Evolutionary conservation across 441 rosid species (phyloP).

Genomic region (Lepidium campestre): DNA sequence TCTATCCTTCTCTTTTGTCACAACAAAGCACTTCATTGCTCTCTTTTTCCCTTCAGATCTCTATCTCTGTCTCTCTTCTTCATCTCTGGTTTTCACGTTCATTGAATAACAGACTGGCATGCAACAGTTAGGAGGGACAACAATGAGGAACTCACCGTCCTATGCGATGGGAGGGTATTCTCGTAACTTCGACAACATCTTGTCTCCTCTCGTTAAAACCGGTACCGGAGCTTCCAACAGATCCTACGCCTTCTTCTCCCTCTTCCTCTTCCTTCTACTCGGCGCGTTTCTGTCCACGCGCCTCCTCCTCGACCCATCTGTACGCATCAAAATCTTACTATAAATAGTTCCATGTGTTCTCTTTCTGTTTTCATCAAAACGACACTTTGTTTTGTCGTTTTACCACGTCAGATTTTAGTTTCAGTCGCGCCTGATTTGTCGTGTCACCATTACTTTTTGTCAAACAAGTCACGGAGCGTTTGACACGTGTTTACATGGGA

Average conservation of each 20-base stretch:
- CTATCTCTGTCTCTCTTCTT: not conserved
- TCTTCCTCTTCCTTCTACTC: conserved; percentile 28
- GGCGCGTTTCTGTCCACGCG: conserved; percentile 29
- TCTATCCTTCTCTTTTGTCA: conserved; percentile 6
- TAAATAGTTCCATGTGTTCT: not conserved
- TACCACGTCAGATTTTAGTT: conserved; percentile 15
- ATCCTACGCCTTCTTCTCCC: conserved; percentile 28
- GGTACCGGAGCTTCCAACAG: conserved; percentile 16
- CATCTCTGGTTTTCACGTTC: not conserved
- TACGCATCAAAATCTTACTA: conserved; percentile 1
- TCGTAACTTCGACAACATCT: conserved; percentile 29
- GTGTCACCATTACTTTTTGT: conserved; percentile 11
- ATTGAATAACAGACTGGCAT: not conserved
- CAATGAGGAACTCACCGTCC: conserved; percentile 26
- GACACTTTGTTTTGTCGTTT: not conserved
- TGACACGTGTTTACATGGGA: conserved; percentile 7
- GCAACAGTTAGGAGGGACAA: conserved; percentile 16
- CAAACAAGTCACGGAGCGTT: conserved; percentile 1
- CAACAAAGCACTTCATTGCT: not conserved
- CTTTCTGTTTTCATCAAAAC: not conserved
- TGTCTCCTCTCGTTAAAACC: conserved; percentile 26
- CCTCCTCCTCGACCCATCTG: conserved; percentile 30
- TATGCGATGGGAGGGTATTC: conserved; percentile 17
- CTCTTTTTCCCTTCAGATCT: not conserved
- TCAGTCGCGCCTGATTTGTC: conserved; percentile 4